Base-by-base conservation (phyloP, 129 eudicot species). In the Glebionis coronaria region DNA sequence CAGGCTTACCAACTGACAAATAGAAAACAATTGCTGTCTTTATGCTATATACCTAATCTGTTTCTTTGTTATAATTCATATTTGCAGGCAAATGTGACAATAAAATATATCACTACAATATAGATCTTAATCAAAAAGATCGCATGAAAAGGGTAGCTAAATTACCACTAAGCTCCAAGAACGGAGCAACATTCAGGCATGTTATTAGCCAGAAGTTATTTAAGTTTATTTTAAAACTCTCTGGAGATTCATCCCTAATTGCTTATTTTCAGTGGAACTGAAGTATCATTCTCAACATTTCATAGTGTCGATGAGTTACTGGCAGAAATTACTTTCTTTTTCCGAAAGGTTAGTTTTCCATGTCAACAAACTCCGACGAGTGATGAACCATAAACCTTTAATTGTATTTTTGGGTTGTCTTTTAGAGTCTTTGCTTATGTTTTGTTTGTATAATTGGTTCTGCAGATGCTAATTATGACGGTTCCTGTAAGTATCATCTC, bases 161-260 rank as follows among this genome's bases (percentile, higher is more conserved):
- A 52, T 76, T 86, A 66, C 83, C 90, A 42, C 72, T 90, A 69
- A 60, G 54, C 65, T 47, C 84, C 61, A 93, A 93, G 76, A 86
- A 79, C 61, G 94, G 88, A 51, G 95, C 92, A 56, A 81, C 62
- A 71, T 93, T 93, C 85, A 93, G 97, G 98, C 83, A 74, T 29
- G 80, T 50, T 46, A 38, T 65, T 51, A 47, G 29, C 65, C 25
- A 50, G n/a, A 70, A 35, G 40, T 65, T 4, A 12, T 63, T 40
- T 70, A 59, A 20, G 20, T 23, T 50, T 35, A 58, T 60, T 49
- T 12, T 21, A 49, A 45, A 56, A 56, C 16, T 0, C 11, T 54
- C 7, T 69, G 16, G 49, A 61, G 58, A 58, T 51, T 44, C 9
- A 61, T 59, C 19, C 44, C 57, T 46, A 27, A 42, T 71, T 49